Evolutionary conservation across 495 filamentous ascomycete species (phyloP).

Genomic region (Bombardia bombarda): DNA sequence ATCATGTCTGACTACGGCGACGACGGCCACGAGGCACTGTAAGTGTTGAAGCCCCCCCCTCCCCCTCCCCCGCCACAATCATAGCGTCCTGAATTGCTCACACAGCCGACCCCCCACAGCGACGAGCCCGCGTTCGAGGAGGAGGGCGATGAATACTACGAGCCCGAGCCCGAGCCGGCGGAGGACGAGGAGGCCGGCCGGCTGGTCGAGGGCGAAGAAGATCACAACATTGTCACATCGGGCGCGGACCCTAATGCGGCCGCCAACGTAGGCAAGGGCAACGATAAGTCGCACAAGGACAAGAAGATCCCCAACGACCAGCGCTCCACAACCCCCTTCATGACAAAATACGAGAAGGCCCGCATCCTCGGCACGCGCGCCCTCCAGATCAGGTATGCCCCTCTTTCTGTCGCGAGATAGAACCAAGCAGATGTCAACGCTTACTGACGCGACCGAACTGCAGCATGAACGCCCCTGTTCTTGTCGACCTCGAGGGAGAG

Average conservation of each 20-base stretch:
- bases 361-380: conserved; percentile 88
- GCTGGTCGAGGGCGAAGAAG: conserved; percentile 39
- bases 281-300: conserved; percentile 57
- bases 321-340: conserved; percentile 90
- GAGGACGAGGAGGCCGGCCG: conserved; percentile 52
- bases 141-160: conserved; percentile 52
- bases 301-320: conserved; percentile 87
- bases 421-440: too few relatives aligned
- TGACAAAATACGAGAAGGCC: conserved; percentile 98
- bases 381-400: conserved; percentile 84
- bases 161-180: conserved; percentile 49
- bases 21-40: conserved; percentile 40
- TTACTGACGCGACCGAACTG: too few relatives aligned
- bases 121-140: conserved; percentile 50
- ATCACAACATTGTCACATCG: conserved; percentile 57
- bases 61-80: conserved; percentile 3
- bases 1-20: conserved; percentile 85
- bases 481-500: conserved; percentile 94
- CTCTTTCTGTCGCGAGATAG: too few relatives aligned
- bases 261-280: conserved; percentile 41
- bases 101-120: conserved; percentile 13
- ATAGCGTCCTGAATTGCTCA: too few relatives aligned
- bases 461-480: conserved; percentile 95
- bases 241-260: conserved; percentile 64
- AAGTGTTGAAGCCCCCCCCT: conserved; percentile 11